Conservation (phyloP, 139 green algal genomes). For the Micractinium sp. region DNA sequence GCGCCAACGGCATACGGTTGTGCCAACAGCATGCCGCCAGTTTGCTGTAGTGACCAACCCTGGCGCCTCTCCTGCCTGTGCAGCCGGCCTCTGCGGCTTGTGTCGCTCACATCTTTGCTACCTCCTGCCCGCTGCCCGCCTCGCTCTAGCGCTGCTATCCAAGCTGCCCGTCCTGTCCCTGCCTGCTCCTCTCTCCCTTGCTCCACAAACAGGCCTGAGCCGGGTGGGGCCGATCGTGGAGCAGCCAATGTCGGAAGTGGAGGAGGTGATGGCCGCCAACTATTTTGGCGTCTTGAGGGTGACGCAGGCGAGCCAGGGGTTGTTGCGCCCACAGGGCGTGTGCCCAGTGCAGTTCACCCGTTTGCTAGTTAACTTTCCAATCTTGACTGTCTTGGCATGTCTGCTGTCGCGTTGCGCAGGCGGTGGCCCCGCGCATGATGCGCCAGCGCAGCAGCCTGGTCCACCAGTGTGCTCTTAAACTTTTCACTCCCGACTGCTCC, state of each 20-base stretch:
- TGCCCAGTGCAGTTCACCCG: background rate
- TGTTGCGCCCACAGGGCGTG: too few relatives aligned
- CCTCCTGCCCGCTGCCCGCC: background rate
- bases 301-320: background rate
- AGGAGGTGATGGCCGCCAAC: constrained; percentile 50
- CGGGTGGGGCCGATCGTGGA: constrained; percentile 54
- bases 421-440: constrained; percentile 45
- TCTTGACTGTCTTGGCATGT: too few relatives aligned
- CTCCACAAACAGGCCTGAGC: constrained; percentile 52
- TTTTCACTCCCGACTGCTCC: background rate
- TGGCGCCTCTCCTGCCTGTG: background rate
- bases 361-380: background rate
- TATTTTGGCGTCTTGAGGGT: constrained; percentile 34
- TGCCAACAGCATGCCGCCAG: background rate
- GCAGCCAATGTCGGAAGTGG: constrained; percentile 48
- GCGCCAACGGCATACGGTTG: too few relatives aligned
- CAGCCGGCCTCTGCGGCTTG: background rate
- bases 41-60: background rate
- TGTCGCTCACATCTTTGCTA: background rate
- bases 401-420: background rate
- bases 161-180: background rate
- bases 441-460: constrained; percentile 42
- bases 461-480: background rate
- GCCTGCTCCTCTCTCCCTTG: background rate
- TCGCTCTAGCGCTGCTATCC: too few relatives aligned